phyloP scores from a whole-genome alignment of 208 protist species.

The Naegleria gruberi region DNA sequence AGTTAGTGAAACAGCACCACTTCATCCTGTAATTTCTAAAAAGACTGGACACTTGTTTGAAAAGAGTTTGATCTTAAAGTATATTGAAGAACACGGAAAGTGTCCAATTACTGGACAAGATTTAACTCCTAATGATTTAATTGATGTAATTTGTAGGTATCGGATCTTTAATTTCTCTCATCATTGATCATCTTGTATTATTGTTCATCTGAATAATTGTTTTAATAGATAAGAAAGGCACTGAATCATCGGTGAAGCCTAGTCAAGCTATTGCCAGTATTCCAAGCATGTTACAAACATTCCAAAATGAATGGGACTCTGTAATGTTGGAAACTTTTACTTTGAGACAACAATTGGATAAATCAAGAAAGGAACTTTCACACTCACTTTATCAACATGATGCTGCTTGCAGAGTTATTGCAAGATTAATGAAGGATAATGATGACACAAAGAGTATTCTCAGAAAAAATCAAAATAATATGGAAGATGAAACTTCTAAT shows the following conservation, averaged over 20 bases:
- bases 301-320: constrained; percentile 96
- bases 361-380: constrained; percentile 84
- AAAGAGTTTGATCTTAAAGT: constrained; percentile 80
- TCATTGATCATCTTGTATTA: constrained; percentile 1
- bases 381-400: constrained; percentile 97
- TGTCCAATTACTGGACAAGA: constrained; percentile 84
- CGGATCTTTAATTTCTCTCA: neutral
- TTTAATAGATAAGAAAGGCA: neutral
- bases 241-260: constrained; percentile 36
- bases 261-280: constrained; percentile 57
- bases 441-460: constrained; percentile 35
- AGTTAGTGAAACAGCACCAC: constrained; percentile 60
- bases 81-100: constrained; percentile 72
- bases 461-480: neutral
- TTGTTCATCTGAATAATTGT: constrained; percentile 18
- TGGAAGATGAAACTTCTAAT: constrained; percentile 23
- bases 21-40: constrained; percentile 86
- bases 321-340: constrained; percentile 93
- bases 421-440: constrained; percentile 71
- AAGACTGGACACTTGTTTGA: constrained; percentile 90
- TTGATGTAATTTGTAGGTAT: constrained; percentile 41
- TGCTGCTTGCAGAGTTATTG: constrained; percentile 95
- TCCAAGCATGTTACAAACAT: constrained; percentile 76
- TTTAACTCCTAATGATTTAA: constrained; percentile 70
- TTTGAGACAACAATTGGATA: constrained; percentile 73